Conservation (phyloP, 805 yeast genomes). For the Hanseniaspora hatyaiensis region DNA sequence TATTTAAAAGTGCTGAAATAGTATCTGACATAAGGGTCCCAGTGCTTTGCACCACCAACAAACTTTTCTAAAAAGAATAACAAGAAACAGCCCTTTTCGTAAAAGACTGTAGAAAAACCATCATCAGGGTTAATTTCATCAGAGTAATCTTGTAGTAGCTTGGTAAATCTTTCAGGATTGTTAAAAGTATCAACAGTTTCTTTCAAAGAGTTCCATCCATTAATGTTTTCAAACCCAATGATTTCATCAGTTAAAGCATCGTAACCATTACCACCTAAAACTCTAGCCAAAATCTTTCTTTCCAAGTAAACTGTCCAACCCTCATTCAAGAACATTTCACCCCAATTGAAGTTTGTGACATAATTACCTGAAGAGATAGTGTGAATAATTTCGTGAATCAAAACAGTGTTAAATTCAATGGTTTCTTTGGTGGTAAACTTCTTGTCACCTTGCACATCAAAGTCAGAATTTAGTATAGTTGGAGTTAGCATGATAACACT, state of each 20-base stretch:
- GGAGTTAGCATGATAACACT: constrained; percentile 86
- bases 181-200: constrained; percentile 59
- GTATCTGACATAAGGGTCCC: constrained; percentile 69
- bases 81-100: constrained; percentile 79
- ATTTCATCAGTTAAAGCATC: constrained; percentile 13
- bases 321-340: constrained; percentile 88
- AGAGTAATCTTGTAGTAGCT: constrained; percentile 59
- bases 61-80: constrained; percentile 59
- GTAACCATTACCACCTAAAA: constrained; percentile 59
- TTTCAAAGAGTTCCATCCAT: constrained; percentile 78
- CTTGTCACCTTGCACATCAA: constrained; percentile 53
- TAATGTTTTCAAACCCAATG: constrained; percentile 71
- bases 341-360: constrained; percentile 85
- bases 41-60: constrained; percentile 51
- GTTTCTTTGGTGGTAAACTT: constrained; percentile 15
- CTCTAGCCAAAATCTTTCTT: constrained; percentile 62
- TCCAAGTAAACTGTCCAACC: constrained; percentile 94
- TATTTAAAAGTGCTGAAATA: constrained; percentile 63
- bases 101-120: constrained; percentile 76
- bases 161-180: constrained; percentile 40
- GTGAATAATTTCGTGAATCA: constrained; percentile 88
- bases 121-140: constrained; percentile 76
- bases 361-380: constrained; percentile 79
- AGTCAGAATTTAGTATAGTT: constrained; percentile 69
- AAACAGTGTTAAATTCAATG: constrained; percentile 28